Conservation (phyloP, 1,139 yeast genomes). For the Protomyces gravidus region DNA sequence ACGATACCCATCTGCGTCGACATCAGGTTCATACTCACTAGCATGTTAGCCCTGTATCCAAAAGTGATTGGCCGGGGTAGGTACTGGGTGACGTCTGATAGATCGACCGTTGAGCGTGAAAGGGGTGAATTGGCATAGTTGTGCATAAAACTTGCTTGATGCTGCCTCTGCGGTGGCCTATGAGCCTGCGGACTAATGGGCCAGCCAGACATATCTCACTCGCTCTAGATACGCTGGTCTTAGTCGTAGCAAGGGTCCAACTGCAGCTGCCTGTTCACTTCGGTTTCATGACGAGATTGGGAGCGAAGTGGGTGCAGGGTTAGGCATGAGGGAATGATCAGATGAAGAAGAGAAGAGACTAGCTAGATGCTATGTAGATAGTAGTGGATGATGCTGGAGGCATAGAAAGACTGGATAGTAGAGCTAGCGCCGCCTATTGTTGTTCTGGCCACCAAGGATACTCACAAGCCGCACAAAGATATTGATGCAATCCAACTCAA, state of each 20-base stretch:
- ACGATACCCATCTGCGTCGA: slow-evolving; percentile 25
- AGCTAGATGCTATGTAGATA: background rate
- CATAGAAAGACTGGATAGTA: no score
- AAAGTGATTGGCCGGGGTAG: background rate
- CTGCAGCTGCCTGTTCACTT: no score
- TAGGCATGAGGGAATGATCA: background rate
- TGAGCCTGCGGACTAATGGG: background rate
- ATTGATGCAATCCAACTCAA: slow-evolving; percentile 27
- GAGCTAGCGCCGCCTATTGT: slow-evolving; percentile 3
- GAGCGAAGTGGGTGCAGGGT: no score
- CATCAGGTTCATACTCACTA: slow-evolving; percentile 25
- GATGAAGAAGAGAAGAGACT: background rate
- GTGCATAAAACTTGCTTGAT: background rate
- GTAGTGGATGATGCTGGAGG: no score
- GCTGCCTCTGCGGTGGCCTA: background rate
- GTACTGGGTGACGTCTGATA: background rate
- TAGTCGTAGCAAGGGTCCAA: no score
- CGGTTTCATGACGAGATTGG: no score
- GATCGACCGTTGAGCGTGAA: background rate
- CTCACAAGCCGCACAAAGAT: slow-evolving; percentile 27
- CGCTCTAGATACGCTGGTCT: no score
- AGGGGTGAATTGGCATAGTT: background rate
- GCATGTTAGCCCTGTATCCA: background rate
- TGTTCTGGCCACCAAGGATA: slow-evolving; percentile 17
- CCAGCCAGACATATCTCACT: slow-evolving; percentile 1